phyloP scores from a whole-genome alignment of 2,329 filamentous ascomycete species.

The Trichoderma semiorbis region DNA sequence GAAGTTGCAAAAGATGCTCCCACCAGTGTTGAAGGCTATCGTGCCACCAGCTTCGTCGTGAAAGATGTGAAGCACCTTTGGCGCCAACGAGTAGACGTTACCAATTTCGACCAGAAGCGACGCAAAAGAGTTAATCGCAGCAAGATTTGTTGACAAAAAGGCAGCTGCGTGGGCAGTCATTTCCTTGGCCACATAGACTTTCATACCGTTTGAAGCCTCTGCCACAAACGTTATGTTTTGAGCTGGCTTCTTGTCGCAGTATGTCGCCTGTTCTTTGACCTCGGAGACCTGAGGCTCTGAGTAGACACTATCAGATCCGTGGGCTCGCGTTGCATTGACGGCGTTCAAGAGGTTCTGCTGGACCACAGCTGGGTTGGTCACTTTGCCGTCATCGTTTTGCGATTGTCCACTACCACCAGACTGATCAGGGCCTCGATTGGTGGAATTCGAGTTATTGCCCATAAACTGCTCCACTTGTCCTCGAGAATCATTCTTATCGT shows the following conservation, averaged over 20 bases:
- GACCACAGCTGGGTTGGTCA: slow-evolving; percentile 58
- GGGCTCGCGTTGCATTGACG: slow-evolving; percentile 71
- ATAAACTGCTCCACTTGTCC: slow-evolving; percentile 45
- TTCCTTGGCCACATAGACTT: slow-evolving; percentile 65
- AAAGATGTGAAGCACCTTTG: slow-evolving; percentile 76
- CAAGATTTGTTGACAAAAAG: slow-evolving; percentile 61
- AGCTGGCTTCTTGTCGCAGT: slow-evolving; percentile 75
- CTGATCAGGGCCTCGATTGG: slow-evolving; percentile 11
- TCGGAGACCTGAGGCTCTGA: slow-evolving; percentile 66
- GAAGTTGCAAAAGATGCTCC: slow-evolving; percentile 91
- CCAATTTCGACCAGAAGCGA: slow-evolving; percentile 65
- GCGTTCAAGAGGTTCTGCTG: slow-evolving; percentile 74
- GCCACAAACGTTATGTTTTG: slow-evolving; percentile 71
- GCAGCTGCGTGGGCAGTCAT: slow-evolving; percentile 42
- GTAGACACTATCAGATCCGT: slow-evolving; percentile 72
- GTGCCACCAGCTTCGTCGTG: slow-evolving; percentile 75
- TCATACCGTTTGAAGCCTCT: slow-evolving; percentile 67
- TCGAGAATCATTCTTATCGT: slow-evolving; percentile 36
- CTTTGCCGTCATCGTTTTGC: slow-evolving; percentile 46
- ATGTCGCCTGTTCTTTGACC: slow-evolving; percentile 78
- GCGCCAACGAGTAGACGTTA: slow-evolving; percentile 67
- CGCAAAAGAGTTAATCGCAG: slow-evolving; percentile 66
- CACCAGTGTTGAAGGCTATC: slow-evolving; percentile 87
- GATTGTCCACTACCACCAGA: slow-evolving; percentile 15
- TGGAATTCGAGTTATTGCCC: slow-evolving; percentile 26